Evolutionary conservation across 1,284 basidiomycete genomes (phyloP).

Genomic region (Ganoderma meredithae): DNA sequence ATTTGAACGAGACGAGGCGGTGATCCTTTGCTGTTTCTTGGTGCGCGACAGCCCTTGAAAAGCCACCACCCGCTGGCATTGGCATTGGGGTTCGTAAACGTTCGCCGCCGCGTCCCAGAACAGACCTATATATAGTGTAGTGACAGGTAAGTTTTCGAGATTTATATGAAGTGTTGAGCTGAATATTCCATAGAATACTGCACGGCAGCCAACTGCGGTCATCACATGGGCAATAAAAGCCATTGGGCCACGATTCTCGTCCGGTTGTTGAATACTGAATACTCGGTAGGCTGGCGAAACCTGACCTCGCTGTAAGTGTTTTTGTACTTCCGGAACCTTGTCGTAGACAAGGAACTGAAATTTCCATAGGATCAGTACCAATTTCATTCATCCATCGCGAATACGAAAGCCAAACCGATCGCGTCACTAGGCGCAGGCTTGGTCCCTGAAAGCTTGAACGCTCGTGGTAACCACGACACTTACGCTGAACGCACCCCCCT

Average conservation of each 20-base stretch:
- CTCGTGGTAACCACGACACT: neutral
- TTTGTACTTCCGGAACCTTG: neutral
- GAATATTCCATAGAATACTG: neutral
- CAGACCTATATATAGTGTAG: too few relatives aligned
- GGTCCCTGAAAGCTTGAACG: neutral
- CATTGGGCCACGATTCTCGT: neutral
- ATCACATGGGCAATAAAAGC: neutral
- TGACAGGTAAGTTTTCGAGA: neutral
- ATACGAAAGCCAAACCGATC: neutral
- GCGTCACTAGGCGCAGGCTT: neutral
- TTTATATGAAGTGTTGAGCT: neutral
- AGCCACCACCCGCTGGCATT: neutral
- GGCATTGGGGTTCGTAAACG: neutral
- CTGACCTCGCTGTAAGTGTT: neutral
- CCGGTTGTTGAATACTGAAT: too few relatives aligned
- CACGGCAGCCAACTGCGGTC: too few relatives aligned
- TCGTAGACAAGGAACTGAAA: neutral
- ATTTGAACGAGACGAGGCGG: neutral
- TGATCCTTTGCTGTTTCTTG: neutral
- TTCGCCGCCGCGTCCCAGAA: too few relatives aligned
- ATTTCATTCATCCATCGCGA: neutral
- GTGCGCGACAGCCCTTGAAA: neutral
- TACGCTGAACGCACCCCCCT: neutral
- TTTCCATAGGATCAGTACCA: neutral
- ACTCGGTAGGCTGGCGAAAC: neutral